Percentiles rank a stretch among this genome's conserved stretches.
phyloP scores from a whole-genome alignment of 768 basidiomycete genomes.

The Lactifluus echinatus region DNA sequence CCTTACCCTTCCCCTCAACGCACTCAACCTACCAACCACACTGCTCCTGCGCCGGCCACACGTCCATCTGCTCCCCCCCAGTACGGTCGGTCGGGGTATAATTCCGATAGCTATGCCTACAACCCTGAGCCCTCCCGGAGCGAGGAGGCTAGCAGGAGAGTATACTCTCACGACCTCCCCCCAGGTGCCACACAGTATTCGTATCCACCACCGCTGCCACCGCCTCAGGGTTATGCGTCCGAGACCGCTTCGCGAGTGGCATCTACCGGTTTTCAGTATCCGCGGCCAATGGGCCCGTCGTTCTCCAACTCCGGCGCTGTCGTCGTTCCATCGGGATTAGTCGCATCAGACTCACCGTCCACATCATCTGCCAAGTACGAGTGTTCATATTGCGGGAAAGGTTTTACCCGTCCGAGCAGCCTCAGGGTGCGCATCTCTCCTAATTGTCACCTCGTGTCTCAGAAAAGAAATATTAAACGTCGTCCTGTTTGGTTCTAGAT shows the following conservation, averaged over 20 bases:
- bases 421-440: constrained; percentile 44
- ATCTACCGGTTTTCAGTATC: constrained; percentile 1
- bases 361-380: constrained; percentile 59
- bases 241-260: constrained; percentile 1
- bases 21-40: background rate
- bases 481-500: constrained; percentile 39
- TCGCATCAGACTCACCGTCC: constrained; percentile 25
- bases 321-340: constrained; percentile 3
- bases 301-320: background rate
- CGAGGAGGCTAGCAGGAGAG: background rate
- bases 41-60: background rate
- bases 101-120: background rate
- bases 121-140: background rate
- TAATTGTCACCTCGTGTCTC: background rate
- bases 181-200: background rate
- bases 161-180: background rate
- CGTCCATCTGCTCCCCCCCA: constrained; percentile 1
- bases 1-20: constrained; percentile 7
- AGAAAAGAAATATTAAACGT: background rate
- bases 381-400: constrained; percentile 70
- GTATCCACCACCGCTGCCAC: constrained; percentile 1
- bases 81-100: background rate
- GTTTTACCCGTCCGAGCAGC: constrained; percentile 76
- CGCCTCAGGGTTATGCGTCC: background rate
- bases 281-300: constrained; percentile 2